Conservation (phyloP, 306 rosid species). For the Elaeagnus macrophylla region DNA sequence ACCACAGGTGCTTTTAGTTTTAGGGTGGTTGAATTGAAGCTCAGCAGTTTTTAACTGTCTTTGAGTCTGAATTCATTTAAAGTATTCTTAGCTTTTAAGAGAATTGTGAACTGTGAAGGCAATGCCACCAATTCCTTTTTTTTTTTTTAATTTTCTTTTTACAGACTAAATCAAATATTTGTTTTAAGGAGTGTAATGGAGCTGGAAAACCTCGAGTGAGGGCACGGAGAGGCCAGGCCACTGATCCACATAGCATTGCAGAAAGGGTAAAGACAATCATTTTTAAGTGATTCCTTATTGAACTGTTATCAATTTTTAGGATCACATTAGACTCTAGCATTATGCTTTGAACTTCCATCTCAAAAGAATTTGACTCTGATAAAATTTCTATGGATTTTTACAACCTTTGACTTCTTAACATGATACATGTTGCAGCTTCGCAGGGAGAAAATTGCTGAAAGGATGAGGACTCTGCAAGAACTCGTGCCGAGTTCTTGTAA, state of each 20-base stretch:
- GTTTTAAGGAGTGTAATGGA: conserved; percentile 13
- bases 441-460: conserved; percentile 41
- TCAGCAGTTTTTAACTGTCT: neutral
- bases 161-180: conserved; percentile 8
- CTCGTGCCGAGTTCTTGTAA: conserved; percentile 38
- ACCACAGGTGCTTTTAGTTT: conserved; percentile 8
- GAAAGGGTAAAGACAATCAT: conserved; percentile 29
- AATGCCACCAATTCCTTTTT: neutral
- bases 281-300: neutral
- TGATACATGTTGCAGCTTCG: conserved; percentile 23
- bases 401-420: neutral
- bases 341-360: neutral
- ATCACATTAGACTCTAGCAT: neutral
- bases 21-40: neutral
- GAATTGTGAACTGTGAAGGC: neutral
- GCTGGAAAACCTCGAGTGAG: conserved; percentile 23
- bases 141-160: neutral
- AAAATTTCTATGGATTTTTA: neutral
- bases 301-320: neutral
- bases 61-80: neutral
- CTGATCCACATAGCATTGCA: conserved; percentile 46
- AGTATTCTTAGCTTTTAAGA: neutral
- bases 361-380: neutral
- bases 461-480: conserved; percentile 39
- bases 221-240: conserved; percentile 45